phyloP scores from a whole-genome alignment of 768 basidiomycete genomes.

The Russula earlei region DNA sequence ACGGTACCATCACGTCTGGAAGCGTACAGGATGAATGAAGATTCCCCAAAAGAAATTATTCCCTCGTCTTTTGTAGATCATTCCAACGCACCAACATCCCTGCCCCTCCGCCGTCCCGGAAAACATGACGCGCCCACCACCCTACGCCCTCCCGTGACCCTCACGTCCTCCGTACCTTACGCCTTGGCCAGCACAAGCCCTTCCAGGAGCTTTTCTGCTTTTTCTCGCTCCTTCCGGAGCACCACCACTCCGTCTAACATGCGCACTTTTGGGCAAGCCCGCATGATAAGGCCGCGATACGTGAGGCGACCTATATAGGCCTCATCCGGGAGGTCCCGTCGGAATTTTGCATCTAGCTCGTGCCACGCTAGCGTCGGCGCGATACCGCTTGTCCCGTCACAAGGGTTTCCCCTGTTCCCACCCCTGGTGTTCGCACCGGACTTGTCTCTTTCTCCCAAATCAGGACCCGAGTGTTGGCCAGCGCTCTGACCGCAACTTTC shows the following conservation, averaged over 20 bases:
- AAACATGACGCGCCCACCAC: slow-evolving; percentile 12
- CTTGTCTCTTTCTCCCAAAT: slow-evolving; percentile 23
- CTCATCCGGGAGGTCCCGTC: slow-evolving; percentile 82
- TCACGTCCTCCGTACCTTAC: slow-evolving; percentile 15
- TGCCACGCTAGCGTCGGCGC: slow-evolving; percentile 40
- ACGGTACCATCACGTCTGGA: slow-evolving; percentile 17
- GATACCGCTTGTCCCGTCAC: slow-evolving; percentile 15
- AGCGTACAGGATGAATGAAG: slow-evolving; percentile 13
- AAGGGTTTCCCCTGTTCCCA: slow-evolving; percentile 23
- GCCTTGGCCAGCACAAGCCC: slow-evolving; percentile 34
- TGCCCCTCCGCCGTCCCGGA: slow-evolving; percentile 6
- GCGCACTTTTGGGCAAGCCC: slow-evolving; percentile 52
- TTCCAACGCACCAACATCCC: slow-evolving; percentile 1
- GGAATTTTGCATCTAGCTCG: slow-evolving; percentile 76
- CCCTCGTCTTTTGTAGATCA: slow-evolving; percentile 16
- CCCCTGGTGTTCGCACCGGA: slow-evolving; percentile 22
- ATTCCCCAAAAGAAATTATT: slow-evolving; percentile 12
- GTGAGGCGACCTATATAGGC: slow-evolving; percentile 79
- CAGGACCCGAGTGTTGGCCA: slow-evolving; percentile 22
- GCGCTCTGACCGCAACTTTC: slow-evolving; percentile 17
- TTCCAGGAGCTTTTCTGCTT: slow-evolving; percentile 65
- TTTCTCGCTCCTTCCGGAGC: slow-evolving; percentile 73
- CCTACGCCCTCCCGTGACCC: slow-evolving; percentile 12
- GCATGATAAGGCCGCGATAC: slow-evolving; percentile 86
- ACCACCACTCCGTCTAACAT: slow-evolving; percentile 83